Conservation (phyloP, 768 basidiomycete species). For the Chalciporus sphaerocephalus region DNA sequence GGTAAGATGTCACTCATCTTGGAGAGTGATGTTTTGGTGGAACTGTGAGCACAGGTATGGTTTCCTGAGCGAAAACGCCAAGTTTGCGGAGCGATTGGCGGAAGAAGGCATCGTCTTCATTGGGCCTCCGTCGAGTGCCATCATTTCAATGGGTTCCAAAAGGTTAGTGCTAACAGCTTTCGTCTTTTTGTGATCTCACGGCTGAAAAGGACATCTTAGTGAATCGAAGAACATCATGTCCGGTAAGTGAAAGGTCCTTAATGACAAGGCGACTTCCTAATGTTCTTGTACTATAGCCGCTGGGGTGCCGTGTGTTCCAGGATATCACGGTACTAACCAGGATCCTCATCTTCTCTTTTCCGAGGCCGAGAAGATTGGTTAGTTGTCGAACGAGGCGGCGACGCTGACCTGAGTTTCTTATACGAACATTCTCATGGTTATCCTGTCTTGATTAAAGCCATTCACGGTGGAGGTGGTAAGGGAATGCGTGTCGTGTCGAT, state of each 20-base stretch:
- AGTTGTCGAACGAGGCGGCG: background rate
- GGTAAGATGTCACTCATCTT: slow-evolving; percentile 40
- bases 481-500: slow-evolving; percentile 84
- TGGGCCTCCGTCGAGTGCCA: slow-evolving; percentile 84
- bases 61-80: slow-evolving; percentile 88
- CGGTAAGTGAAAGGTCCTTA: slow-evolving; percentile 37
- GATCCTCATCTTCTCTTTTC: slow-evolving; percentile 61
- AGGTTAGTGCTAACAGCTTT: slow-evolving; percentile 44
- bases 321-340: slow-evolving; percentile 86
- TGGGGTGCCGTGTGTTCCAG: slow-evolving; percentile 89
- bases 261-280: slow-evolving; percentile 1
- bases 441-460: slow-evolving; percentile 94
- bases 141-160: slow-evolving; percentile 93
- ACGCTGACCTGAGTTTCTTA: background rate
- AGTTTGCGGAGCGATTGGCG: slow-evolving; percentile 71
- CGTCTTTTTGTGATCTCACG: background rate
- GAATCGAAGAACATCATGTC: slow-evolving; percentile 97
- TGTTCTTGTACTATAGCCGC: slow-evolving; percentile 50
- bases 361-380: slow-evolving; percentile 72
- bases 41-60: slow-evolving; percentile 56
- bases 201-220: slow-evolving; percentile 34
- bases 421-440: slow-evolving; percentile 49
- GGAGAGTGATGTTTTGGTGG: background rate
- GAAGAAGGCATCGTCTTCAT: slow-evolving; percentile 83
- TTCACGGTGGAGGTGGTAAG: slow-evolving; percentile 93